These are phyloP conservation scores for Diaporthe citri DNA, from an alignment of 2,329 filamentous ascomycete species.

Conservation along the genomic window DNA sequence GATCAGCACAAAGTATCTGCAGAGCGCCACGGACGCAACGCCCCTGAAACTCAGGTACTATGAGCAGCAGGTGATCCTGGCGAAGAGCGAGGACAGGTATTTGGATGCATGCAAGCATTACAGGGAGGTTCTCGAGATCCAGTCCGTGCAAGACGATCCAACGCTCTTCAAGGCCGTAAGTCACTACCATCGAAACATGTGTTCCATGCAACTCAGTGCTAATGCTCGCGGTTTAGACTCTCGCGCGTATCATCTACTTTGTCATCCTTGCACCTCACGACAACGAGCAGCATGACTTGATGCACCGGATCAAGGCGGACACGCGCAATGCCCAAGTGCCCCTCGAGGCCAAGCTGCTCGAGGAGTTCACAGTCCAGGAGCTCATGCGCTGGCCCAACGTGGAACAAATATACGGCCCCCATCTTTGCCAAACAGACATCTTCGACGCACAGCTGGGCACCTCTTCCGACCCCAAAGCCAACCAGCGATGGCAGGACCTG, in stretches of 20 bases:
- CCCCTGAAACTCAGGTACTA: slow-evolving; percentile 96
- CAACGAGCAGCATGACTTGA: slow-evolving; percentile 97
- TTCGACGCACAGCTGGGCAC: slow-evolving; percentile 78
- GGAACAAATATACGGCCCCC: slow-evolving; percentile 86
- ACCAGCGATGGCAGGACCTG: slow-evolving; percentile 91
- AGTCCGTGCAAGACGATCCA: slow-evolving; percentile 91
- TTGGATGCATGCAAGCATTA: slow-evolving; percentile 99
- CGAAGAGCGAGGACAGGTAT: slow-evolving; percentile 98
- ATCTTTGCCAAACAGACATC: slow-evolving; percentile 90
- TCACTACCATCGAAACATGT: background rate
- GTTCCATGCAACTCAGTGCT: background rate
- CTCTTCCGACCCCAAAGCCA: slow-evolving; percentile 82
- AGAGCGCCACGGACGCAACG: slow-evolving; percentile 91
- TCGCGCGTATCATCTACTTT: slow-evolving; percentile 97
- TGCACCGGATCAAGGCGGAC: slow-evolving; percentile 92
- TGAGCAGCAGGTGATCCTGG: slow-evolving; percentile 94
- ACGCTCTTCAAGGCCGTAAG: slow-evolving; percentile 50
- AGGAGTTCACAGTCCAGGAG: slow-evolving; percentile 94
- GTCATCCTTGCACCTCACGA: slow-evolving; percentile 96
- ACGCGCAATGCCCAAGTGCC: slow-evolving; percentile 82
- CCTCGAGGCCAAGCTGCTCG: slow-evolving; percentile 86
- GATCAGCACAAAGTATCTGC: slow-evolving; percentile 94
- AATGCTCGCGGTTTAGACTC: slow-evolving; percentile 65
- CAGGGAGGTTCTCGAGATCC: slow-evolving; percentile 94
- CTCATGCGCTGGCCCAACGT: slow-evolving; percentile 99